Evolutionary conservation across 169 alveolate genomes (phyloP), one percentile per base, ranked within the genome.

Genomic region (Plasmodium gonderi): DNA sequence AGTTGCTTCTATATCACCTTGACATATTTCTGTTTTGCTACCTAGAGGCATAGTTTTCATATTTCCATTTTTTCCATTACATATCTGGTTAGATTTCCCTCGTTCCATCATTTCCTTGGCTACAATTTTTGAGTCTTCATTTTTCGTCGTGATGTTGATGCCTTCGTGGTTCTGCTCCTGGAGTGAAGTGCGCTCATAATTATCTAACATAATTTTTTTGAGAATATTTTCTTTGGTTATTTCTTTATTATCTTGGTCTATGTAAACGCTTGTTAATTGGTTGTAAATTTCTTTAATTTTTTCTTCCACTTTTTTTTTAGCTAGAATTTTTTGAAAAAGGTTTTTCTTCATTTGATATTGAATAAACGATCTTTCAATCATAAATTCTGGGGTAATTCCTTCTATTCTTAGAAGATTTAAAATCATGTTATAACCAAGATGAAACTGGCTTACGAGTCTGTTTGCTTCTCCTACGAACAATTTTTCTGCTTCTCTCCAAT

Each of bases 381-480:
- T 97, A 92, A 96, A 98, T 82, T 98, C 99, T 38, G 99, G 99
- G 2, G 97, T 96, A 6, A 97, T 97, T 38, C 99, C 99, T 95
- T 99, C 99, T 23, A 98, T 94, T 83, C 99, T 96, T 96, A 99
- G 97, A 67, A 99, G 97, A 95, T 98, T 98, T 69, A 99, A 94
- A 36, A 99, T 97, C 99, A 99, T 99, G 96, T 99, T 98, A 95
- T 98, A 99, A 4, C 98, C 98, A 23, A 99, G 94, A 91, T 98
- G 98, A 95, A 99, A 98, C 65, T 98, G 96, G 67, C 99, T 97
- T 80, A 98, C 98, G 83, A 99, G 95, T 79, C 99, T 97, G 81
- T 97, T 98, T 2, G 98, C 95, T 91, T 97, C 94, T 0, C 99
- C 99, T 89, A 97, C 81, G 80, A 98, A 97, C 68, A 99, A 94